phyloP scores from a whole-genome alignment of 1,139 yeast genomes.

The Magnusiomyces sp. region DNA sequence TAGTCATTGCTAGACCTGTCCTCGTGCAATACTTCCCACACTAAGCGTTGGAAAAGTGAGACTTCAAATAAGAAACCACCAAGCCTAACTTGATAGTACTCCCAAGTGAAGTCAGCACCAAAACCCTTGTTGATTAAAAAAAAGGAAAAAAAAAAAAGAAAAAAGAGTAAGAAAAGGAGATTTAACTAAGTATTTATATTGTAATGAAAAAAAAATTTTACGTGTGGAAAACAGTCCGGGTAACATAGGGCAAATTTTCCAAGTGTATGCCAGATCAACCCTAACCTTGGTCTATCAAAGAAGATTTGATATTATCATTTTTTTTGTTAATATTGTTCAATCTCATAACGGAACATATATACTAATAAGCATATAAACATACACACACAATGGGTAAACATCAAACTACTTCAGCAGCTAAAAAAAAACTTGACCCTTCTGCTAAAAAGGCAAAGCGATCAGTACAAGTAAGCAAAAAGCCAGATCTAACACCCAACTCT shows the following conservation, averaged over 20 bases:
- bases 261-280: too few species aligned
- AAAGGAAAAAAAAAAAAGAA: conserved; percentile 21
- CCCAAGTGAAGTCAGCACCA: conserved; percentile 11
- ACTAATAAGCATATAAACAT: background rate
- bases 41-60: conserved; percentile 25
- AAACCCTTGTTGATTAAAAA: conserved; percentile 9
- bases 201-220: background rate
- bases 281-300: too few species aligned
- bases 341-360: background rate
- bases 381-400: background rate
- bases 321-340: background rate
- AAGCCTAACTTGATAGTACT: conserved; percentile 8
- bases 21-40: conserved; percentile 26
- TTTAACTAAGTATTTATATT: conserved; percentile 5
- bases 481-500: too few species aligned
- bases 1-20: conserved; percentile 19
- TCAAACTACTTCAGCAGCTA: background rate
- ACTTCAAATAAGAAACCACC: conserved; percentile 11
- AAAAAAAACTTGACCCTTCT: background rate
- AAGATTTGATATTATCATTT: background rate
- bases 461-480: too few species aligned
- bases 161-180: conserved; percentile 10
- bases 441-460: too few species aligned
- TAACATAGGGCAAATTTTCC: too few species aligned
- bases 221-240: background rate